Evolutionary conservation across 192 early-diverging fungal species (phyloP), one percentile per base, ranked within the genome.

Genomic region (Backusella macrospora): DNA sequence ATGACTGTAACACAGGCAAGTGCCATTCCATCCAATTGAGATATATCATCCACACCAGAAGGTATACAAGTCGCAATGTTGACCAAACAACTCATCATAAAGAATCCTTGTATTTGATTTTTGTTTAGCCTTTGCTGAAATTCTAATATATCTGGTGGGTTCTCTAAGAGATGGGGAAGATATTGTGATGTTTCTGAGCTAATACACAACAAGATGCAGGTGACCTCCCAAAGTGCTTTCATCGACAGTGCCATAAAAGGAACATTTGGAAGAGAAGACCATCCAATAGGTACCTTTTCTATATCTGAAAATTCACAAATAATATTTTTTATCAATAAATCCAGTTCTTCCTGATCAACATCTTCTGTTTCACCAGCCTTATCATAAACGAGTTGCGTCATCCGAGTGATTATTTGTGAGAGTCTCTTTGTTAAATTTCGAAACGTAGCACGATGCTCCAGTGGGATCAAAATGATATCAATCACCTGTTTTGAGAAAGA

Each of bases 61-160:
- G 21, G 78, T 12, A 79, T 79, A 55, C 72, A 72, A 0, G 70
- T 80, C 8, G 75, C 76, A 70, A 86, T 80, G 40, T 74, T 74
- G 7, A 82, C 63, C n/a, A 86, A 68, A 29, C 83, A 81, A 4
- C 72, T 76, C 8, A 86, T 43, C 44, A 85, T 26, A 46, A 86
- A 86, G 0, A 82, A 69, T 4, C 80, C 81, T 55, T 84, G 81
- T 6, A 71, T 77, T n/a, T 80, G 82, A 21, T 83, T 79, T 2
- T 63, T 64, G 21, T 10, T 0, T 7, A 76, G 26, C 6, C 9
- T 15, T 44, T 65, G n/a, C 10, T 71, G 62, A 71, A 76, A 72
- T 4, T 13, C 15, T 0, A 23, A 26, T 12, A 65, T 72, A 43
- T 48, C 45, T 21, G 75, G 75, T 37, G 67, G 38, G 23, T 68